Evolutionary conservation across 495 filamentous ascomycete genomes (phyloP), one percentile per base, ranked within the genome.

Genomic region (Trypethelium eluteriae): DNA sequence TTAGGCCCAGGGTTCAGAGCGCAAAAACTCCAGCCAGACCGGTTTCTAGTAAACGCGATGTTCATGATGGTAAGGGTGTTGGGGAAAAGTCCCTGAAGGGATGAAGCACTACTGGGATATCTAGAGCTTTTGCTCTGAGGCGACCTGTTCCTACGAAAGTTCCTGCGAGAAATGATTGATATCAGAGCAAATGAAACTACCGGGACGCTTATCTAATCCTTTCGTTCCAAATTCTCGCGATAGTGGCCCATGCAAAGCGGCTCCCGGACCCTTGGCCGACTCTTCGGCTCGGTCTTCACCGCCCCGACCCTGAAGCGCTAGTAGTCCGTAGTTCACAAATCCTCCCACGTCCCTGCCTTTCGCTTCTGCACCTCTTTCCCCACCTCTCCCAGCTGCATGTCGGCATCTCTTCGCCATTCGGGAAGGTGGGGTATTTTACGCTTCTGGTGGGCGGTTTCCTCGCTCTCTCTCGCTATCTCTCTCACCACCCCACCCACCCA

Each of bases 271-370:
- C 32, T 10, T 59, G 3, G 10, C 53, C 18, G 32, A 14, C 7
- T 18, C 7, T 18, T 59, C 53, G 11, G 10, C n/a, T 44, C 41
- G 41, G 41, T 7, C 7, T 14, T 44, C 41, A 44, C 41, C 41
- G 41, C 41, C 41, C 41, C 41, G 41, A 44, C 7, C 41, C 14
- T 14, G 41, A 44, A 44, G 25, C 41, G 41, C 41, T 44, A 44
- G 41, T 25, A 25, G 25, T 25, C 25, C 25, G 25, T 25, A 25
- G 25, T 25, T 25, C 25, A 25, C 25, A 59, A 35, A n/a, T 59
- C 53, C 53, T 59, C 53, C 53, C 32, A 7, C 32, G 5, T 59
- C 53, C 53, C 53, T 59, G 53, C 53, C 18, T 36, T 32, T 59
- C 53, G 53, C 53, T 59, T 59, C 53, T 59, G 53, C 53, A 36